phyloP scores from a whole-genome alignment of 1,284 basidiomycete species.

The Tilletia walkeri region DNA sequence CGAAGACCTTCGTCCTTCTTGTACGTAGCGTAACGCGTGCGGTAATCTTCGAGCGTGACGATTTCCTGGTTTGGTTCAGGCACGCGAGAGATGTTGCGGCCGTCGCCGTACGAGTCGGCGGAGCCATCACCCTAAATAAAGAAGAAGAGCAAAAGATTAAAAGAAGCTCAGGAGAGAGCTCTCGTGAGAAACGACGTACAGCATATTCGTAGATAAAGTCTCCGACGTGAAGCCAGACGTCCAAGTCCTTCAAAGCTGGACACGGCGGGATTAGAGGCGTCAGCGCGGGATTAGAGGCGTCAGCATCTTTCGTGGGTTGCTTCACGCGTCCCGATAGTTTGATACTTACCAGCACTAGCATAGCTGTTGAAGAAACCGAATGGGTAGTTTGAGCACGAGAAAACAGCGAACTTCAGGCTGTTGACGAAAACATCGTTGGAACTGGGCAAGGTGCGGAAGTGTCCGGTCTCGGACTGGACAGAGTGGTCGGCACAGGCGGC shows the following conservation, averaged over 20 bases:
- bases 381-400: conserved; percentile 64
- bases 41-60: conserved; percentile 67
- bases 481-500: conserved; percentile 59
- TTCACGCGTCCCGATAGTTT: too few relatives aligned
- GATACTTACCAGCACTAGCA: conserved; percentile 61
- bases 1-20: conserved; percentile 32
- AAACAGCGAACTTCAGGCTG: conserved; percentile 63
- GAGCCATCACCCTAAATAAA: conserved; percentile 23
- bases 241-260: conserved; percentile 58
- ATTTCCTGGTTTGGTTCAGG: conserved; percentile 61
- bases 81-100: conserved; percentile 50
- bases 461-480: conserved; percentile 57
- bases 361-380: conserved; percentile 71
- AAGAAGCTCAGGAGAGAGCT: conserved; percentile 16
- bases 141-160: conserved; percentile 17
- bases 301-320: too few relatives aligned
- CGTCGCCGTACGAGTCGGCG: conserved; percentile 52
- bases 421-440: conserved; percentile 55
- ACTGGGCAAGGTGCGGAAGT: conserved; percentile 59
- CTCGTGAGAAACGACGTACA: conserved; percentile 7
- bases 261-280: too few relatives aligned
- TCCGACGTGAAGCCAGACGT: conserved; percentile 67
- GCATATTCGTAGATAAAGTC: conserved; percentile 61
- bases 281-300: too few relatives aligned
- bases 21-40: conserved; percentile 66